Evolutionary conservation across 2,329 filamentous ascomycete genomes (phyloP), one percentile per base, ranked within the genome.

Genomic region (Diaporthe sp.): DNA sequence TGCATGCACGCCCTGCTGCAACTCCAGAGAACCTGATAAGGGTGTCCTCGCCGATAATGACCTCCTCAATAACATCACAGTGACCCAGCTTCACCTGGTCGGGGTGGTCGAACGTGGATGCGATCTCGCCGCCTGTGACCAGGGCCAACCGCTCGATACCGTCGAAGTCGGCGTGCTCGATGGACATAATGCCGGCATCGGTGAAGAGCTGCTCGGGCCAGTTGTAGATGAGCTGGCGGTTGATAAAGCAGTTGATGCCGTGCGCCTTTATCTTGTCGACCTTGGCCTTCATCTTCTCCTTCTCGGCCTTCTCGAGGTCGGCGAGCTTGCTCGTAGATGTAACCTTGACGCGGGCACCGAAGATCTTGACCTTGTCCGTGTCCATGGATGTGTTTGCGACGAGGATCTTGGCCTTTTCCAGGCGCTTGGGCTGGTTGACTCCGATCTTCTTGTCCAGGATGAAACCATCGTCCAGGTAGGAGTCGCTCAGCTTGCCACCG

Each of bases 311-410:
- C 85, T 99, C 97, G 71, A 99, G 89, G 81, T 99, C 97, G n/a
- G 97, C 97, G 66, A 99, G 90, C 89, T 98, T 98, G 83, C 95
- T 95, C 4, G 97, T 99, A 42, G 95, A 96, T 79, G 94, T 94
- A 75, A 99, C 97, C 90, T 98, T 98, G 81, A 99, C 95, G 75
- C 96, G 92, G 22, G 97, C 97, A 77, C 97, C 97, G 80, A 99
- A 99, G 81, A 99, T 98, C 90, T 99, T 99, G 87, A 99, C 94
- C 89, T 99, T 99, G 87, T 99, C 97, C 47, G 97, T 99, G 85
- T 99, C 97, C 97, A 99, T 99, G 17, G 96, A 94, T 13, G 97
- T 99, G 87, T 99, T 99, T 77, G 97, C 97, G 30, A 99, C 94
- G 73, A 99, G 86, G 78, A 99, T 99, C 88, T 98, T 99, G 78